These are phyloP conservation scores for Neophaeococcomyces mojaviensis DNA, from an alignment of 2,329 filamentous ascomycete species.

Conservation along the genomic window DNA sequence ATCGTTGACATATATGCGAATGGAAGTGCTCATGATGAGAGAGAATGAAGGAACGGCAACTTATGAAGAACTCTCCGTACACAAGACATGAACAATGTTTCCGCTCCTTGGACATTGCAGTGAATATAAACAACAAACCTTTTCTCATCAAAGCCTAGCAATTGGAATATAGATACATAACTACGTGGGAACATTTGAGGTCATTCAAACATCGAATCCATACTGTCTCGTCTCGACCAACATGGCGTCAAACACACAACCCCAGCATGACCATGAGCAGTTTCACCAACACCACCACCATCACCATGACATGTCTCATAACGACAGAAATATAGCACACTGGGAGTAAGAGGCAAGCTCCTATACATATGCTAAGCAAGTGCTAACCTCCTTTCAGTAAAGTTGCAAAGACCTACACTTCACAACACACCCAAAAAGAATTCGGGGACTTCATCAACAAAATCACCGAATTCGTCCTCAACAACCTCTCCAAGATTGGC, in stretches of 20 bases:
- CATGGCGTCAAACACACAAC: too few relatives aligned
- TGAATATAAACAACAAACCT: background rate
- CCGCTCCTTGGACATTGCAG: background rate
- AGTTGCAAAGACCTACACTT: conserved; percentile 17
- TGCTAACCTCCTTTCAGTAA: conserved; percentile 11
- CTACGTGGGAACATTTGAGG: too few relatives aligned
- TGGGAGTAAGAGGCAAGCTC: conserved; percentile 24
- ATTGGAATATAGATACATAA: too few relatives aligned
- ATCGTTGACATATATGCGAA: background rate
- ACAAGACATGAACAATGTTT: conserved; percentile 1
- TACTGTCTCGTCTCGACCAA: too few relatives aligned
- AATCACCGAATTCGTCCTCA: conserved; percentile 17
- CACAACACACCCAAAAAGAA: conserved; percentile 17
- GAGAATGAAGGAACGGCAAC: background rate
- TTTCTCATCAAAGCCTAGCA: background rate
- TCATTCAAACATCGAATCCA: too few relatives aligned
- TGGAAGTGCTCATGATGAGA: background rate
- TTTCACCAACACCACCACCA: conserved; percentile 10
- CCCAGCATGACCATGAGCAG: too few relatives aligned
- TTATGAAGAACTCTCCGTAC: conserved; percentile 1
- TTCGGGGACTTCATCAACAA: conserved; percentile 17
- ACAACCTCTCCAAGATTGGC: conserved; percentile 20
- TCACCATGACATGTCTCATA: conserved; percentile 12
- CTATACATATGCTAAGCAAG: too few relatives aligned
- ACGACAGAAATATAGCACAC: conserved; percentile 17